Evolutionary conservation across 257 asterid species (phyloP).

Genomic region (Fraxinus anomala): DNA sequence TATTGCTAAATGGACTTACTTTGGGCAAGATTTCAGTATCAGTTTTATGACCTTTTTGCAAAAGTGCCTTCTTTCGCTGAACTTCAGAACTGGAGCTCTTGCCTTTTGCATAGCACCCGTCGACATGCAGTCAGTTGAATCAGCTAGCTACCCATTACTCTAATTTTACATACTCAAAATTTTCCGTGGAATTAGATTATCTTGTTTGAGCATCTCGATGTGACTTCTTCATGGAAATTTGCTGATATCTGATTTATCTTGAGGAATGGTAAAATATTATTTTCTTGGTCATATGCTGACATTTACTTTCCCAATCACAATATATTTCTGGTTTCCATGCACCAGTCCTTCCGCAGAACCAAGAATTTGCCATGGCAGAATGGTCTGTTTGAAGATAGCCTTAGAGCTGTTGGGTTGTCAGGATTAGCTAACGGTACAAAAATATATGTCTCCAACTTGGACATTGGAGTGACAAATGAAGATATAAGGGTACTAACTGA

Average conservation of each 20-base stretch:
- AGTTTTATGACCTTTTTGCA: conserved; percentile 60
- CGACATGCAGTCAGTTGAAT: conserved; percentile 60
- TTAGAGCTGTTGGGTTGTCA: conserved; percentile 81
- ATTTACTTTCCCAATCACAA: conserved; percentile 54
- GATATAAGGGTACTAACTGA: conserved; percentile 83
- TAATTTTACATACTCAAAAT: conserved; percentile 36
- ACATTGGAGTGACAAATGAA: conserved; percentile 72
- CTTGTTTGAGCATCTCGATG: conserved; percentile 55
- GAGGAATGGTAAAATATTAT: conserved; percentile 56
- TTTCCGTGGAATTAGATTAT: conserved; percentile 55
- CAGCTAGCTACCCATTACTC: conserved; percentile 44
- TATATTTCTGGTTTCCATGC: conserved; percentile 68
- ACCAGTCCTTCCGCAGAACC: conserved; percentile 87
- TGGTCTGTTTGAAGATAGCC: conserved; percentile 83
- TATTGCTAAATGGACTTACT: conserved; percentile 30
- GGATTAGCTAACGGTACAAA: conserved; percentile 70
- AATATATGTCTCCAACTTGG: conserved; percentile 73
- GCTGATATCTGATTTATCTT: conserved; percentile 61
- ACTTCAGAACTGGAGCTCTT: conserved; percentile 69
- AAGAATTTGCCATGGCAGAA: conserved; percentile 87
- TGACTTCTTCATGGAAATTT: conserved; percentile 56
- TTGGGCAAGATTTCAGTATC: conserved; percentile 45
- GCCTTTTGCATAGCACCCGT: conserved; percentile 58
- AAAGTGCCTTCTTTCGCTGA: conserved; percentile 65
- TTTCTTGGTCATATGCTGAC: conserved; percentile 63